These are phyloP conservation scores for Luvunga scandens DNA, from an alignment of 345 rosid genomes.

Conservation along the genomic window DNA sequence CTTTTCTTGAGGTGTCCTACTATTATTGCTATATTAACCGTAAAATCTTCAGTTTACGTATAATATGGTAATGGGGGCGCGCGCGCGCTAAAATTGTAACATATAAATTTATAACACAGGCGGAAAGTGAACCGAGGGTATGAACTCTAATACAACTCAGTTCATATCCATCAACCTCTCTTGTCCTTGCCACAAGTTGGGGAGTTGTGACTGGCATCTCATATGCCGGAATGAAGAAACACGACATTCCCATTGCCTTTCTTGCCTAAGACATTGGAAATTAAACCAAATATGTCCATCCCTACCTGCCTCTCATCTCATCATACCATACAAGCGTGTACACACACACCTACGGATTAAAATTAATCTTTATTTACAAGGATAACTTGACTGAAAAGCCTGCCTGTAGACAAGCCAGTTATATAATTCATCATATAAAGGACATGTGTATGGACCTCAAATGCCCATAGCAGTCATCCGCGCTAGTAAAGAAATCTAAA, in stretches of 20 bases:
- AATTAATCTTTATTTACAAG: conserved; percentile 5
- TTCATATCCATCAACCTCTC: neutral
- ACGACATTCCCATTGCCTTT: too few relatives aligned
- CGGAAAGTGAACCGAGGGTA: too few relatives aligned
- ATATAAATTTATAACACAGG: neutral
- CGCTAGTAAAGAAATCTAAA: conserved; percentile 34
- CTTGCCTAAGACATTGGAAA: neutral
- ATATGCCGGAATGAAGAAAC: neutral
- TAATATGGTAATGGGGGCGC: too few relatives aligned
- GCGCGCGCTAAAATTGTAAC: neutral
- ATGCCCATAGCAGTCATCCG: conserved; percentile 67
- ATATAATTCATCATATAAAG: conserved; percentile 25
- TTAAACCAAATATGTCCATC: too few relatives aligned
- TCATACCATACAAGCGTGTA: too few relatives aligned
- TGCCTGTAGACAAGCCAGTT: neutral
- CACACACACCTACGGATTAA: neutral
- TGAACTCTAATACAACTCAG: neutral
- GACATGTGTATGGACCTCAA: conserved; percentile 45
- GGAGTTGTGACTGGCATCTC: too few relatives aligned
- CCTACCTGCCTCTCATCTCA: too few relatives aligned
- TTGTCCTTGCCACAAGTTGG: too few relatives aligned
- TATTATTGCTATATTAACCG: neutral
- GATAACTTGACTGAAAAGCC: neutral
- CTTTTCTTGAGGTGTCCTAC: too few relatives aligned
- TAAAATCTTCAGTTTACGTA: too few relatives aligned